Percentiles rank a stretch among this genome's conserved stretches.
Evolutionary conservation across 345 rosid species (phyloP).

Genomic region (Geranium brycei): DNA sequence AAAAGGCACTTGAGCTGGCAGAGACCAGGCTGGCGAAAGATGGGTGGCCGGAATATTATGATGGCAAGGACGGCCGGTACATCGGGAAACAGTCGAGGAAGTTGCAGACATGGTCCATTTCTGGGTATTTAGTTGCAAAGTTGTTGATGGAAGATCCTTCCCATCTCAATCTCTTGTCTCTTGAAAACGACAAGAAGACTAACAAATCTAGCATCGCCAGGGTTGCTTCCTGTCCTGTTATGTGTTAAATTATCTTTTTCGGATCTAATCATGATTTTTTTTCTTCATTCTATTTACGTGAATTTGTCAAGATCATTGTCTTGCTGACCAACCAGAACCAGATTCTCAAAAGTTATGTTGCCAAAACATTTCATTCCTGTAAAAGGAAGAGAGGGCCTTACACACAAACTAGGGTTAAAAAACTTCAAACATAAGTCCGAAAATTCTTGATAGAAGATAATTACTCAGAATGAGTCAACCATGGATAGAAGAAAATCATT

Average conservation of each 20-base stretch:
- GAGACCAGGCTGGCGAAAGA: slow-evolving; percentile 58
- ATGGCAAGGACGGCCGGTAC: slow-evolving; percentile 51
- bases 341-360: no score
- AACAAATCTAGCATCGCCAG: slow-evolving; percentile 22
- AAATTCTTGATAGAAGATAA: no score
- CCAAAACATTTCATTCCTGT: no score
- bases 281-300: no score
- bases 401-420: no score
- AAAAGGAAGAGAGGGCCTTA: no score
- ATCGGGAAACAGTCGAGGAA: slow-evolving; percentile 71
- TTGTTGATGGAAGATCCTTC: slow-evolving; percentile 65
- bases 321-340: no score
- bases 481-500: no score
- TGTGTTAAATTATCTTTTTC: background rate
- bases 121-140: slow-evolving; percentile 57
- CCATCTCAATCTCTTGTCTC: slow-evolving; percentile 46
- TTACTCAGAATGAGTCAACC: no score
- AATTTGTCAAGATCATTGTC: no score
- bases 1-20: slow-evolving; percentile 47
- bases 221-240: background rate
- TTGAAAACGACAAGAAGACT: slow-evolving; percentile 52
- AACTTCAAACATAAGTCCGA: no score
- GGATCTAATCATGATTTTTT: no score
- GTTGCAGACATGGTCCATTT: slow-evolving; percentile 52
- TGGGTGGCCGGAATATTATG: slow-evolving; percentile 69